These are phyloP conservation scores for Lagerstroemia speciosa DNA, from an alignment of 345 rosid species.

Conservation along the genomic window DNA sequence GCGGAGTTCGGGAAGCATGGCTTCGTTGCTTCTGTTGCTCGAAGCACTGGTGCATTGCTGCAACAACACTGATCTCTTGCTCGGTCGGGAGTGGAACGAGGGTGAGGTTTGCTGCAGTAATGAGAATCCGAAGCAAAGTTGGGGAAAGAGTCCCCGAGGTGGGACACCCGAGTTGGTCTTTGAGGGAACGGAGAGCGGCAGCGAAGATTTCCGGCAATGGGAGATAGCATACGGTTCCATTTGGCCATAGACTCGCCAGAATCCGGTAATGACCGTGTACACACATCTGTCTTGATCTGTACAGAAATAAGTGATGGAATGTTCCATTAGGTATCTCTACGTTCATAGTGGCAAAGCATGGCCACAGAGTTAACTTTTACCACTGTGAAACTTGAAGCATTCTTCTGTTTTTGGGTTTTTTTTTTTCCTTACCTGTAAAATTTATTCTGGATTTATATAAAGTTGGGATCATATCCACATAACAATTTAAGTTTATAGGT, in stretches of 20 bases:
- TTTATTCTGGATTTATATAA: no score
- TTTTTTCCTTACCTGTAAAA: no score
- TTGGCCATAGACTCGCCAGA: not conserved
- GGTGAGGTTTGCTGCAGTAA: not conserved
- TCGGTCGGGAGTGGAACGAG: not conserved
- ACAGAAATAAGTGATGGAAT: not conserved
- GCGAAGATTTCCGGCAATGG: not conserved
- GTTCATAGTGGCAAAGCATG: not conserved
- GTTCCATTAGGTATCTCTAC: no score
- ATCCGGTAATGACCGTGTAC: not conserved
- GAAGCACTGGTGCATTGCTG: not conserved
- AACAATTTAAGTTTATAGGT: no score
- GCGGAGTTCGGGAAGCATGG: not conserved
- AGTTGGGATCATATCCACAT: no score
- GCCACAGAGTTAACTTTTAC: not conserved
- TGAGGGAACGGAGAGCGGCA: not conserved
- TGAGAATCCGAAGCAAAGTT: not conserved
- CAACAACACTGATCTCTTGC: not conserved
- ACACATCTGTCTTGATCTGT: not conserved
- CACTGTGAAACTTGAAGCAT: no score
- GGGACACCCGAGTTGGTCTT: not conserved
- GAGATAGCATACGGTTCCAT: not conserved
- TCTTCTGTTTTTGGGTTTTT: no score
- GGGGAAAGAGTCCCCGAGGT: not conserved
- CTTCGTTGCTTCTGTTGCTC: conserved; percentile 1